Evolutionary conservation across 2,329 filamentous ascomycete species (phyloP).

Genomic region (Fusarium oligoseptatum): DNA sequence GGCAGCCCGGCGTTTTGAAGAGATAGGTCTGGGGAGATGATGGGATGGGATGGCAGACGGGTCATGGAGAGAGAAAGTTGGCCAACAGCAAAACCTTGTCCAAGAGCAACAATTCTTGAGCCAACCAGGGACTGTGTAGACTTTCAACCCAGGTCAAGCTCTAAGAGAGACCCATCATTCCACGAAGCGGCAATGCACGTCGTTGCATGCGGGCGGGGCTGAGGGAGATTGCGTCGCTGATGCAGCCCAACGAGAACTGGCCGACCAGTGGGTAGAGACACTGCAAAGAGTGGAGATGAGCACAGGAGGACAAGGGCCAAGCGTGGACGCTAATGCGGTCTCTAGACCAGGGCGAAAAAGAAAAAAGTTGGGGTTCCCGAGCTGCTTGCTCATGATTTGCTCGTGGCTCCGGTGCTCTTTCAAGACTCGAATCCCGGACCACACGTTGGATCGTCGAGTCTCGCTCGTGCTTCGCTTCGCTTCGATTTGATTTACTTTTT

Average conservation of each 20-base stretch:
- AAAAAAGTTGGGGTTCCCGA: slow-evolving; percentile 41
- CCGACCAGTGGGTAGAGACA: not conserved
- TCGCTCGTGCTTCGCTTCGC: slow-evolving; percentile 2
- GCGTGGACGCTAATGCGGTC: slow-evolving; percentile 28
- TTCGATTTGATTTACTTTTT: slow-evolving; percentile 17
- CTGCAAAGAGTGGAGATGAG: slow-evolving; percentile 5
- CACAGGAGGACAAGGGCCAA: slow-evolving; percentile 3
- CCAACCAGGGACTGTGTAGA: slow-evolving; percentile 4
- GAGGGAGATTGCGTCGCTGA: slow-evolving; percentile 30
- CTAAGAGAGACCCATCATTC: slow-evolving; percentile 27
- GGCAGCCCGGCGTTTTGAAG: slow-evolving; percentile 12
- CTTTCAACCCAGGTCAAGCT: slow-evolving; percentile 19
- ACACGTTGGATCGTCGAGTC: slow-evolving; percentile 5
- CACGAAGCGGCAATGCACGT: slow-evolving; percentile 35
- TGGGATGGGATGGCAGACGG: slow-evolving; percentile 12
- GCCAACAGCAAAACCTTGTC: not conserved
- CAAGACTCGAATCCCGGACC: slow-evolving; percentile 3
- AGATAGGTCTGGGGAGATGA: slow-evolving; percentile 6
- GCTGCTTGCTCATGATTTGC: slow-evolving; percentile 6
- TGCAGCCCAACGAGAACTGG: slow-evolving; percentile 10
- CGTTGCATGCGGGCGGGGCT: slow-evolving; percentile 34
- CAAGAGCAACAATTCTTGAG: not conserved
- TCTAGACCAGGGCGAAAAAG: slow-evolving; percentile 29
- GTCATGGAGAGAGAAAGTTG: slow-evolving; percentile 17
- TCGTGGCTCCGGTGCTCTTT: not conserved